phyloP scores from a whole-genome alignment of 192 early-diverging fungal genomes.

The Entomortierella beljakovae region DNA sequence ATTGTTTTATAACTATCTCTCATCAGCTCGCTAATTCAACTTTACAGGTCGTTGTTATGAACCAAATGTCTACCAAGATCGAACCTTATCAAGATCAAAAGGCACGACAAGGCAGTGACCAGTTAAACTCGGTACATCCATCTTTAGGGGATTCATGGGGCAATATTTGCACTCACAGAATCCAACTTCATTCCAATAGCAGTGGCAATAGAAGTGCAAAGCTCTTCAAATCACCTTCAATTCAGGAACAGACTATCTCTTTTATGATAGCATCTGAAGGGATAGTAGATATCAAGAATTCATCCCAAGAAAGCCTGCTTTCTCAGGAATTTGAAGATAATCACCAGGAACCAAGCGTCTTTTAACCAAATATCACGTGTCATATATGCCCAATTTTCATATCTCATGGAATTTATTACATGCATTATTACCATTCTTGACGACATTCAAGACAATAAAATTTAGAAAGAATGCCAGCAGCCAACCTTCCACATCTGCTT shows the following conservation, averaged over 20 bases:
- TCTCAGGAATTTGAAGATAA: slow-evolving; percentile 1
- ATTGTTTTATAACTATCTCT: neutral
- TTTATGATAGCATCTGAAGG: slow-evolving; percentile 13
- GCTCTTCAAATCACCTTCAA: slow-evolving; percentile 42
- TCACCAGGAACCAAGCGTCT: neutral
- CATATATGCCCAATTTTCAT: too few relatives aligned
- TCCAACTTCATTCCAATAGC: slow-evolving; percentile 9
- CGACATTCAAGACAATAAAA: neutral
- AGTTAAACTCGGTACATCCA: slow-evolving; percentile 9
- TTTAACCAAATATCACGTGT: neutral
- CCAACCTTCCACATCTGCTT: slow-evolving; percentile 24
- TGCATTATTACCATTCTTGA: neutral
- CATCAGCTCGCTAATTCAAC: slow-evolving; percentile 1
- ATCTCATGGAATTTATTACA: too few relatives aligned
- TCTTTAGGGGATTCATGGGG: slow-evolving; percentile 53
- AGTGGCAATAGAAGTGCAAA: slow-evolving; percentile 21
- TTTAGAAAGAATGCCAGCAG: slow-evolving; percentile 23
- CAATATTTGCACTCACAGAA: slow-evolving; percentile 32
- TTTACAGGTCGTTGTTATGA: slow-evolving; percentile 44
- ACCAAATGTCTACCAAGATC: slow-evolving; percentile 54
- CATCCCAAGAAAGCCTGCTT: neutral
- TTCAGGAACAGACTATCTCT: slow-evolving; percentile 18
- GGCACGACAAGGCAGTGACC: neutral
- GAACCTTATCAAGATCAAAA: neutral
- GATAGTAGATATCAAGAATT: slow-evolving; percentile 12